phyloP scores from a whole-genome alignment of 169 alveolate genomes.

The Eimeria necatrix region DNA sequence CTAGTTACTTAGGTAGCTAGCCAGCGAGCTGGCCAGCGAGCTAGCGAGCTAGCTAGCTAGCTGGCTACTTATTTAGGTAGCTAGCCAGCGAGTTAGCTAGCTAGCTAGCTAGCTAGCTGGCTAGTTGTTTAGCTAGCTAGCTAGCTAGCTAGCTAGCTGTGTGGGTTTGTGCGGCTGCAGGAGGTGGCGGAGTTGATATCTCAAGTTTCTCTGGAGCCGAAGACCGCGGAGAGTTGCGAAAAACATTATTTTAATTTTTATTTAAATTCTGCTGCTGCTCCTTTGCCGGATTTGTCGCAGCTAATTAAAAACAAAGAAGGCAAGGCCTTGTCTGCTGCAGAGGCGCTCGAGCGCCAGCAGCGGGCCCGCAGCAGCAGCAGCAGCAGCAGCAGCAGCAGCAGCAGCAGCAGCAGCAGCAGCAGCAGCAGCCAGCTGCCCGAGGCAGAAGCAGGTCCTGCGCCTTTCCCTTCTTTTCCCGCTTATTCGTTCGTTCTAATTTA shows the following conservation, averaged over 20 bases:
- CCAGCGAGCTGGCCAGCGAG: no score
- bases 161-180: constrained; percentile 55
- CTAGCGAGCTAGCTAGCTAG: no score
- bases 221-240: constrained; percentile 86
- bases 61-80: no score
- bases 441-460: background rate
- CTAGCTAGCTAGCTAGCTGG: no score
- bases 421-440: no score
- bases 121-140: no score
- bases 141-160: no score
- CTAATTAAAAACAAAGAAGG: constrained; percentile 63
- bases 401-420: no score
- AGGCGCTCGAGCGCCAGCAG: no score
- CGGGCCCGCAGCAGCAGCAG: constrained; percentile 10
- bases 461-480: constrained; percentile 55
- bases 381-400: constrained; percentile 46
- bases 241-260: constrained; percentile 85
- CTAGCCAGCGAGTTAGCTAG: no score
- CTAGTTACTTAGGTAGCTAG: no score
- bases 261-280: constrained; percentile 81
- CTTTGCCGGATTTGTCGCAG: constrained; percentile 78
- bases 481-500: background rate
- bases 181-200: constrained; percentile 82
- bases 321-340: constrained; percentile 58
- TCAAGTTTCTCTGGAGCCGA: constrained; percentile 81